A percentile compares a stretch with the other conserved stretches of the same genome.
Evolutionary conservation across 176 grass and related monocot genomes (phyloP).

Genomic region (Calamus simplicifolius): DNA sequence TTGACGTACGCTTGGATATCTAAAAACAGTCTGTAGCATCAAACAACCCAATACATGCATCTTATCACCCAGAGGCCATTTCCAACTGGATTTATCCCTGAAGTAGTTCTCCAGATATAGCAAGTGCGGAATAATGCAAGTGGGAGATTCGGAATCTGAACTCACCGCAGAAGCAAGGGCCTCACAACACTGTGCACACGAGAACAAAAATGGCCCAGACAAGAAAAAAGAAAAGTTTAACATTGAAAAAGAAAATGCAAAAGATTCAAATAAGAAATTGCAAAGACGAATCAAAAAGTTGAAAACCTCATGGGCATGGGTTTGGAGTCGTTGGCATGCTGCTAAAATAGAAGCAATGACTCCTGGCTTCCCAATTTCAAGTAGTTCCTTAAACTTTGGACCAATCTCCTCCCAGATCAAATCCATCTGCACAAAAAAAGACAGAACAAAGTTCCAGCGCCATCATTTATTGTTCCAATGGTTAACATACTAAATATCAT

Average conservation of each 20-base stretch:
- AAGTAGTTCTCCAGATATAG: slow-evolving; percentile 73
- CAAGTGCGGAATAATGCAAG: slow-evolving; percentile 51
- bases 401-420: slow-evolving; percentile 90
- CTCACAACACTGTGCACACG: slow-evolving; percentile 60
- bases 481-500: too few species aligned
- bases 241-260: slow-evolving; percentile 14
- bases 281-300: not conserved
- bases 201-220: slow-evolving; percentile 6
- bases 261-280: slow-evolving; percentile 12
- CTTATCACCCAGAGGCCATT: slow-evolving; percentile 54
- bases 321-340: slow-evolving; percentile 58
- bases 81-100: slow-evolving; percentile 48
- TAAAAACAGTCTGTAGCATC: slow-evolving; percentile 84
- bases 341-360: slow-evolving; percentile 82
- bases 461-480: too few species aligned
- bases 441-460: too few species aligned
- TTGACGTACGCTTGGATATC: slow-evolving; percentile 58
- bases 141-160: slow-evolving; percentile 41
- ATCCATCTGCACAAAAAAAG: slow-evolving; percentile 43
- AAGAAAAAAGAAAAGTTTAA: not conserved
- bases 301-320: slow-evolving; percentile 58
- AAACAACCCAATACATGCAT: slow-evolving; percentile 89
- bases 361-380: slow-evolving; percentile 71
- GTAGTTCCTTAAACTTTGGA: slow-evolving; percentile 67
- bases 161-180: slow-evolving; percentile 53